A percentile compares a stretch with the other conserved stretches of the same genome.
These are phyloP conservation scores for Clonostachys rhizophaga DNA, from an alignment of 2,329 filamentous ascomycete genomes.

Conservation along the genomic window DNA sequence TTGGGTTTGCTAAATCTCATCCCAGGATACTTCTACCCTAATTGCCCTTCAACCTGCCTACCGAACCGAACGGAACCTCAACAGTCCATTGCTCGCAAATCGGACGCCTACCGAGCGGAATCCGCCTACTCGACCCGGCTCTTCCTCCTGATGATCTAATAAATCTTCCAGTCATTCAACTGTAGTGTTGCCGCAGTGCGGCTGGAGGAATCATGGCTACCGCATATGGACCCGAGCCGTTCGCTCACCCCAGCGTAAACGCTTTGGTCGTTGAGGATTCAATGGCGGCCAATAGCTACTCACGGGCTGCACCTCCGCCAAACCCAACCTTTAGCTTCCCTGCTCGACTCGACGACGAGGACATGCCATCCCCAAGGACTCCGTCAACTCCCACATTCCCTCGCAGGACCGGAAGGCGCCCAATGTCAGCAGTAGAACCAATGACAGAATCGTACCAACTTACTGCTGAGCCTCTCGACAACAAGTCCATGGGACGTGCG, in stretches of 20 bases:
- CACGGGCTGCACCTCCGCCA: conserved; percentile 34
- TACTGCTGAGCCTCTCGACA: conserved; percentile 19
- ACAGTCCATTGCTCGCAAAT: too few relatives aligned
- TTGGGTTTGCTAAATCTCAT: too few relatives aligned
- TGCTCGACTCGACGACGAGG: conserved; percentile 49
- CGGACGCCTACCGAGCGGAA: neutral
- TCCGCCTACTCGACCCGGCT: neutral
- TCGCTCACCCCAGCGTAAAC: conserved; percentile 17
- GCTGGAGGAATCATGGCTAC: conserved; percentile 38
- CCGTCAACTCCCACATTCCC: conserved; percentile 41
- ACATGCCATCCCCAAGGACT: conserved; percentile 36
- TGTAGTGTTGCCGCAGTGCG: conserved; percentile 43
- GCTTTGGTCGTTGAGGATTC: conserved; percentile 15
- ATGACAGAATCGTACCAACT: conserved; percentile 22
- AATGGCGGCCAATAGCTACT: conserved; percentile 3
- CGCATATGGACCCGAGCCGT: conserved; percentile 27
- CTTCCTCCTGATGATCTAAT: conserved; percentile 30
- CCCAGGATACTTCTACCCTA: too few relatives aligned
- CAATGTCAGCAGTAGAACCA: conserved; percentile 47
- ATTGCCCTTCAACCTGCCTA: too few relatives aligned
- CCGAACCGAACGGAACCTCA: too few relatives aligned
- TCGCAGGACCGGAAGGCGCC: conserved; percentile 42
- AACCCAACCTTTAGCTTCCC: conserved; percentile 66
- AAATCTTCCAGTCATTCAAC: conserved; percentile 30
- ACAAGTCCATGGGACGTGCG: conserved; percentile 19